Conservation (phyloP, 805 yeast species). For the Sugiyamaella smithiae region DNA sequence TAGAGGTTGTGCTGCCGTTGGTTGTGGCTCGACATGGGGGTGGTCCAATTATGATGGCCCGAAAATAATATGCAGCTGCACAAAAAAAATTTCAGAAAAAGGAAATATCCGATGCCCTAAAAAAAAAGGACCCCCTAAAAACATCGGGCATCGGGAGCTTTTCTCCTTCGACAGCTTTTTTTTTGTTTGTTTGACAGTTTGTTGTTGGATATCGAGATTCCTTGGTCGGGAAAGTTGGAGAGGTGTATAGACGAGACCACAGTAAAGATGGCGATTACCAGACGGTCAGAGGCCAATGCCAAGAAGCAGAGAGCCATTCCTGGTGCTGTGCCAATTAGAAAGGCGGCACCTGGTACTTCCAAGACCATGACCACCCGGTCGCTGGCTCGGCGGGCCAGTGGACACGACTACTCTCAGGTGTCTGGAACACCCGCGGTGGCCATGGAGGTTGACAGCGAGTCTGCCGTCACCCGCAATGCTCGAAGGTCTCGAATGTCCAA, state of each 20-base stretch:
- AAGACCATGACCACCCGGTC: neutral
- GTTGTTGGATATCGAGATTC: no score
- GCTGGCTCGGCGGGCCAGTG: neutral
- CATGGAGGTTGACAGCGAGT: neutral
- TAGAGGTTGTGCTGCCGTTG: no score
- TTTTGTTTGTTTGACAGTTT: neutral
- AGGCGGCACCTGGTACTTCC: neutral
- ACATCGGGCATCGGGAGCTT: neutral
- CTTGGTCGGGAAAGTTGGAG: no score
- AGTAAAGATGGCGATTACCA: conserved; percentile 2
- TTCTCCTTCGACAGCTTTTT: neutral
- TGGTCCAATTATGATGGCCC: conserved; percentile 94
- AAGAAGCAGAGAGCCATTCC: neutral
- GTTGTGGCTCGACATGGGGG: no score
- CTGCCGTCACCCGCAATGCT: neutral
- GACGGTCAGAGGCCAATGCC: neutral
- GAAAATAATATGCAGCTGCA: conserved; percentile 89
- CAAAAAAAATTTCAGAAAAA: conserved; percentile 55
- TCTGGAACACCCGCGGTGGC: neutral
- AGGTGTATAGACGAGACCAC: no score
- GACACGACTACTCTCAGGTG: neutral
- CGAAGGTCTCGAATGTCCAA: neutral
- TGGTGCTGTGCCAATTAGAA: neutral
- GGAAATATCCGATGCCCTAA: conserved; percentile 44
- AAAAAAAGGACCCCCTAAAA: neutral